A percentile compares a stretch with the other conserved stretches of the same genome.
phyloP scores from a whole-genome alignment of 441 rosid species.

The Erysimum pusillum region DNA sequence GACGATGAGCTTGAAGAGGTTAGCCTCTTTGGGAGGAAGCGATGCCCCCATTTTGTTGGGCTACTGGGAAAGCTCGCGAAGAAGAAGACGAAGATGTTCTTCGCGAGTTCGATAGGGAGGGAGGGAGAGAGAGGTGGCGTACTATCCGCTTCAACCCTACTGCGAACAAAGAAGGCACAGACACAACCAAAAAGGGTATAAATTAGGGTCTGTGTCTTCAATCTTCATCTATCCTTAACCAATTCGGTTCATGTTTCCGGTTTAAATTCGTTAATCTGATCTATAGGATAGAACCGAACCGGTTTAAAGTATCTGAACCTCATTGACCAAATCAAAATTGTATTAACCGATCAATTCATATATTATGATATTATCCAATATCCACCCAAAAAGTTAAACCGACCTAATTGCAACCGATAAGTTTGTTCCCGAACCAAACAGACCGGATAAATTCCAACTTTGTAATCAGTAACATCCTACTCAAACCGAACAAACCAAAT shows the following conservation, averaged over 20 bases:
- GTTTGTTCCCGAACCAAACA: neutral
- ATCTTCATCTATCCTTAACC: conserved; percentile 38
- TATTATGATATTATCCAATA: neutral
- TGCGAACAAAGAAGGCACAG: conserved; percentile 47
- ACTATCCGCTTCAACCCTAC: conserved; percentile 92
- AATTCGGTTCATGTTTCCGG: conserved; percentile 28
- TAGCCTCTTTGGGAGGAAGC: conserved; percentile 99
- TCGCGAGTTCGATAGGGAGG: conserved; percentile 25
- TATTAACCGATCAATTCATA: conserved; percentile 5
- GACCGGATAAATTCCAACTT: neutral
- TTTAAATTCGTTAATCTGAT: neutral
- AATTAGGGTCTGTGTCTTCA: conserved; percentile 43
- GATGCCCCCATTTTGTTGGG: conserved; percentile 86
- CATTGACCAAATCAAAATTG: conserved; percentile 7
- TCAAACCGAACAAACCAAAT: conserved; percentile 24
- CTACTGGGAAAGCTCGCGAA: conserved; percentile 41
- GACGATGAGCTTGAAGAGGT: conserved; percentile 99
- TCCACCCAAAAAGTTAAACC: neutral
- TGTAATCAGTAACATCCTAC: neutral
- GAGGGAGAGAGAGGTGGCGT: conserved; percentile 51
- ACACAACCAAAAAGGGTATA: conserved; percentile 35
- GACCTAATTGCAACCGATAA: neutral
- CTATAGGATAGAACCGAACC: conserved; percentile 13
- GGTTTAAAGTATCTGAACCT: neutral
- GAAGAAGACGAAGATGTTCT: conserved; percentile 35